Evolutionary conservation across 768 basidiomycete species (phyloP), one percentile per base, ranked within the genome.

Genomic region (Hypsizygus marmoreus): DNA sequence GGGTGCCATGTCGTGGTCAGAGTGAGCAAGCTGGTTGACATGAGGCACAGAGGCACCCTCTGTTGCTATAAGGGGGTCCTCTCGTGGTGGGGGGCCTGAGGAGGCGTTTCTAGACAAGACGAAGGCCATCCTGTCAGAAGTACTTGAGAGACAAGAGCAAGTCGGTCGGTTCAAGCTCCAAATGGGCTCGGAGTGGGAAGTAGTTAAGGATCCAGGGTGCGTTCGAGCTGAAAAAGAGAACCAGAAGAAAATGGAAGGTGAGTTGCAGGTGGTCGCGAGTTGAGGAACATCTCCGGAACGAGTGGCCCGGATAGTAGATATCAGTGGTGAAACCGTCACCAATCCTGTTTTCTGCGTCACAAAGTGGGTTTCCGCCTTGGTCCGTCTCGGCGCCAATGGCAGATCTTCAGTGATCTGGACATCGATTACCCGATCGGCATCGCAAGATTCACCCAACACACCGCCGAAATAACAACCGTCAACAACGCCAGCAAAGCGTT

Each of bases 1-100:
- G 39, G 64, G 70, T 48, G 51, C 61, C 68, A 74, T 76, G 44
- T 76, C 74, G 63, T 50, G 44, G 44, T 54, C 34, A 17, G 39
- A 43, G 14, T 23, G 23, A 43, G 40, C 14, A 40, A 36, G 47
- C 13, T 31, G 49, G 26, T 43, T 25, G 23, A 35, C 34, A 48
- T 41, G 40, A 8, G 50, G 20, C 17, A 39, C 5, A 3, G 11
- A 36, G 26, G 35, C 28, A 45, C 39, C 12, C 5, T 49, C 41
- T 26, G 16, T 29, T 14, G 35, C 44, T 56, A 53, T 53, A 40
- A 55, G 57, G 53, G 44, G 23, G 13, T 6, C 23, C 12, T 33
- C 34, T 13, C 20, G 41, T 43, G 37, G 29, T 16, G 16, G 35
- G 40, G 50, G 56, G 22, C 51, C 51, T 14, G 59, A 47, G 10